Percentiles rank a stretch among this genome's conserved stretches.
Evolutionary conservation across 306 rosid genomes (phyloP).

Genomic region (Leucaena leucocephala): DNA sequence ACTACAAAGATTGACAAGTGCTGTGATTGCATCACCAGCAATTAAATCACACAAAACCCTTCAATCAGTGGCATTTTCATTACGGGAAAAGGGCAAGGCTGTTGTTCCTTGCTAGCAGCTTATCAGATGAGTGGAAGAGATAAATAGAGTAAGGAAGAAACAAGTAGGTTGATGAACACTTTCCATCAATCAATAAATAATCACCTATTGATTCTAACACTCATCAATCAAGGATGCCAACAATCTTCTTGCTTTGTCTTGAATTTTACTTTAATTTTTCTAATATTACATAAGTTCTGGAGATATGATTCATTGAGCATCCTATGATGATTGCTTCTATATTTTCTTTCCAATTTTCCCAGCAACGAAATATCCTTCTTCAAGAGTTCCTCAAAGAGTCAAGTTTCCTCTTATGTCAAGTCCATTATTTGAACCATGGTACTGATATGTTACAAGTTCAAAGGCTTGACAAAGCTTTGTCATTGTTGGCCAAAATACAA

Average conservation of each 20-base stretch:
- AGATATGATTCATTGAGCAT: background rate
- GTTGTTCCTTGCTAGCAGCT: background rate
- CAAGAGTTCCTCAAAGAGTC: background rate
- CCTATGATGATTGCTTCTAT: background rate
- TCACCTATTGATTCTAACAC: background rate
- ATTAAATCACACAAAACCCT: background rate
- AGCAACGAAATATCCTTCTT: background rate
- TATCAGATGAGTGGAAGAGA: background rate
- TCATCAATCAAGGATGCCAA: constrained; percentile 1
- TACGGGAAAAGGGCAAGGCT: background rate
- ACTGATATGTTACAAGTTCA: background rate
- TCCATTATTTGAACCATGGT: background rate
- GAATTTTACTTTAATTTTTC: background rate
- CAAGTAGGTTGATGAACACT: background rate
- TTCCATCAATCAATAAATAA: background rate
- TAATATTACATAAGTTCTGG: background rate
- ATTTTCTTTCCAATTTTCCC: background rate
- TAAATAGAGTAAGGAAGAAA: background rate
- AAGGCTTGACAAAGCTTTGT: background rate
- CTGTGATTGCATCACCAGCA: background rate
- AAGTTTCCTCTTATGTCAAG: background rate
- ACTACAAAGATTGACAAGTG: background rate
- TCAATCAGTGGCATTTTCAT: background rate
- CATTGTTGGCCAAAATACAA: background rate
- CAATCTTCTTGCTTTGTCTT: background rate